Conservation (phyloP, 768 basidiomycete genomes). For the Serendipita sp. region DNA sequence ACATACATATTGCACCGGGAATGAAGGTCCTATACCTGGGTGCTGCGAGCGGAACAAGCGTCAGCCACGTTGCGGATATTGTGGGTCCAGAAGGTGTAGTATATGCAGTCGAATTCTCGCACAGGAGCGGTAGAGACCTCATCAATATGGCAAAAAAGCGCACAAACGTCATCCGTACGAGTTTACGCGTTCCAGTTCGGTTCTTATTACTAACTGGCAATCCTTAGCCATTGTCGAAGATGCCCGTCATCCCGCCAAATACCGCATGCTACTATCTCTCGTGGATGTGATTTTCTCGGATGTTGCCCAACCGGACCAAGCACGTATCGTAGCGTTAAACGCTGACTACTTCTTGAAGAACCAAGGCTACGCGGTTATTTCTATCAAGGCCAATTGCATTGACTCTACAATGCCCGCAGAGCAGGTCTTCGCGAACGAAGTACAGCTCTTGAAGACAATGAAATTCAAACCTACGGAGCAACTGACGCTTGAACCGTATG, state of each 20-base stretch:
- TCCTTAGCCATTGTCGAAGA: constrained; percentile 83
- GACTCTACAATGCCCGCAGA: constrained; percentile 90
- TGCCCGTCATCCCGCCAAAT: constrained; percentile 89
- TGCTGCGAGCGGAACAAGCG: constrained; percentile 94
- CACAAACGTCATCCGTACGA: constrained; percentile 94
- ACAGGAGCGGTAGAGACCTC: constrained; percentile 89
- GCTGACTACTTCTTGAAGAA: constrained; percentile 94
- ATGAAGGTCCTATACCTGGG: constrained; percentile 95
- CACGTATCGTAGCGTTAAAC: constrained; percentile 87
- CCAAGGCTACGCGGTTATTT: constrained; percentile 81
- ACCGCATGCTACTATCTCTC: constrained; percentile 88
- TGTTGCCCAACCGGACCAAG: constrained; percentile 96
- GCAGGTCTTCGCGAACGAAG: constrained; percentile 76
- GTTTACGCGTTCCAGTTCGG: not conserved
- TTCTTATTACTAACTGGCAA: not conserved
- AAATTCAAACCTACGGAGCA: constrained; percentile 92
- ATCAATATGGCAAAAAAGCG: constrained; percentile 99
- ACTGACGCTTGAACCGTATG: constrained; percentile 86
- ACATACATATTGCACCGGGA: constrained; percentile 85
- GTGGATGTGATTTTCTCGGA: constrained; percentile 98
- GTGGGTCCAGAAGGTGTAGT: constrained; percentile 95
- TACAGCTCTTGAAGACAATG: constrained; percentile 56
- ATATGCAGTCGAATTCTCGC: constrained; percentile 97
- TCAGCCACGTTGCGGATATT: constrained; percentile 97
- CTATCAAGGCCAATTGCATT: constrained; percentile 98